phyloP scores from a whole-genome alignment of 2,329 filamentous ascomycete genomes.

The Tolypocladium amazonense region DNA sequence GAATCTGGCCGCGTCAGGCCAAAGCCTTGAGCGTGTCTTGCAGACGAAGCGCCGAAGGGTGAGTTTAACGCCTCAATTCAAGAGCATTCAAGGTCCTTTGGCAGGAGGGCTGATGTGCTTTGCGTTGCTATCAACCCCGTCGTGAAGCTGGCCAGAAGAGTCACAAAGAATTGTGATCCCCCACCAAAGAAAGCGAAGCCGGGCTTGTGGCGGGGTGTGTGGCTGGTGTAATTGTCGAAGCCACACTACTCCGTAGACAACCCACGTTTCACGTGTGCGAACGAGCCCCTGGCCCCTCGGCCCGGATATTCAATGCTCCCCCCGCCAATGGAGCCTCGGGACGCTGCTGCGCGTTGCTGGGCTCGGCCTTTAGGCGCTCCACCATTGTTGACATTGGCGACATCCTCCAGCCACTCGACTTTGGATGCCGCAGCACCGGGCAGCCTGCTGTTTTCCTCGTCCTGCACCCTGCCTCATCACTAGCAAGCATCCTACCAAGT shows the following conservation, averaged over 20 bases:
- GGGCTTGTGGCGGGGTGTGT: not conserved
- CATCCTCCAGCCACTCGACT: conserved; percentile 1
- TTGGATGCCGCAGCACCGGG: not conserved
- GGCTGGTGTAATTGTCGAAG: not conserved
- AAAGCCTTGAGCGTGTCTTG: not conserved
- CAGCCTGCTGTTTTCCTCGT: not conserved
- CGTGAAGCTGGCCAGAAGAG: conserved; percentile 1
- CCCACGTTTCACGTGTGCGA: not conserved
- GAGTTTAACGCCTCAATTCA: not conserved
- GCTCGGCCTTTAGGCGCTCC: conserved; percentile 1
- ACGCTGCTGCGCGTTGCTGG: conserved; percentile 4
- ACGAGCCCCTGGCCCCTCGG: conserved; percentile 1
- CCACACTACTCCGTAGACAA: not conserved
- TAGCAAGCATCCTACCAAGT: not conserved
- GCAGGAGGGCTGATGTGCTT: not conserved
- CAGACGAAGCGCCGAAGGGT: not conserved
- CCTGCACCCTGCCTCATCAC: not conserved
- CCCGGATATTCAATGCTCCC: conserved; percentile 5
- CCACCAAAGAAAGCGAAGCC: not conserved
- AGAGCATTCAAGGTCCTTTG: not conserved
- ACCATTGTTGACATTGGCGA: conserved; percentile 7
- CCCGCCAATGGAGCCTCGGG: conserved; percentile 4
- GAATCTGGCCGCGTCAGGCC: not conserved
- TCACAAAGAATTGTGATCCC: conserved; percentile 1
- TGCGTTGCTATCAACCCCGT: not conserved